These are phyloP conservation scores for Mucor saturninus DNA, from an alignment of 371 early-diverging fungal species.

Conservation along the genomic window DNA sequence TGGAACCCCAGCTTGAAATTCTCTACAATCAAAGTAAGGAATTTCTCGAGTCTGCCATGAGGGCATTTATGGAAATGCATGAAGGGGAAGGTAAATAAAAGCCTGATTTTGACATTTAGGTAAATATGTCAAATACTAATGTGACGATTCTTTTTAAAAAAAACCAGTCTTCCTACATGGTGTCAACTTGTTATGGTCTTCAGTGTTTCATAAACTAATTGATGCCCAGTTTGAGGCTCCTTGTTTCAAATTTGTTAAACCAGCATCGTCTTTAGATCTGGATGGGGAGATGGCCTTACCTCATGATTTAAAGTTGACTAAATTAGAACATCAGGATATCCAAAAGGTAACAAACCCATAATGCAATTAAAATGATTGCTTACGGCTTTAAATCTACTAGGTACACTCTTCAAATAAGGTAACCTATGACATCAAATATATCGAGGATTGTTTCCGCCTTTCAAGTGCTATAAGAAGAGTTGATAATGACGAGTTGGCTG, in stretches of 20 bases:
- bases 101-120: not conserved
- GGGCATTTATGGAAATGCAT: not conserved
- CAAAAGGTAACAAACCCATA: not conserved
- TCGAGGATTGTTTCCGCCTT: constrained; percentile 8
- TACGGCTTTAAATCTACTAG: not conserved
- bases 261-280: not conserved
- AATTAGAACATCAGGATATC: not conserved
- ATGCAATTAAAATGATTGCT: not conserved
- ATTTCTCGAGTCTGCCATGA: not conserved
- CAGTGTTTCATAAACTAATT: constrained; percentile 3
- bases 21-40: not conserved
- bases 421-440: constrained; percentile 2
- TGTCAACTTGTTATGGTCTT: constrained; percentile 10
- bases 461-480: constrained; percentile 8
- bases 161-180: constrained; percentile 1
- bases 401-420: constrained; percentile 8
- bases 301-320: not conserved
- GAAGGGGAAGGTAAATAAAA: not conserved
- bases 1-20: not conserved
- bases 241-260: constrained; percentile 14
- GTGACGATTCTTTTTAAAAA: not conserved
- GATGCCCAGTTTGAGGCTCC: not conserved
- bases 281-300: not conserved
- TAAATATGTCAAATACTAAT: not conserved
- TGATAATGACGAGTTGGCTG: constrained; percentile 14